phyloP scores from a whole-genome alignment of 2,329 filamentous ascomycete genomes.

The Colletotrichum falcatum region DNA sequence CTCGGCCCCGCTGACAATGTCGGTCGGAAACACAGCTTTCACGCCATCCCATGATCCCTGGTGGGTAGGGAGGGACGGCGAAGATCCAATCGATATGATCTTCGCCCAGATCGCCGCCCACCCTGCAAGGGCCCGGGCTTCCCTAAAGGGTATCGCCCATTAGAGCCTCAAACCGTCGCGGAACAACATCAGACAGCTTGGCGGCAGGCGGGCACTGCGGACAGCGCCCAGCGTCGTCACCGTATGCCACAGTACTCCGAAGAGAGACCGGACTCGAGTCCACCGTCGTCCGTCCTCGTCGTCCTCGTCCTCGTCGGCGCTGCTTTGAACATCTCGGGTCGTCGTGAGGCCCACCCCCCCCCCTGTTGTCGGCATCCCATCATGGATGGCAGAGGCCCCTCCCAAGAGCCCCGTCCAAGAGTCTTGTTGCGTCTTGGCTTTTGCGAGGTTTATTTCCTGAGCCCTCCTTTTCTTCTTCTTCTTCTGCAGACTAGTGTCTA shows the following conservation, averaged over 20 bases:
- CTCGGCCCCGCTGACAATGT: conserved; percentile 28
- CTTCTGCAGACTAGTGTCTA: conserved; percentile 26
- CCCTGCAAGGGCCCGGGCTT: conserved; percentile 10
- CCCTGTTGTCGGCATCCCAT: conserved; percentile 23
- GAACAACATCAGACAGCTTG: conserved; percentile 40
- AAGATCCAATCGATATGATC: conserved; percentile 40
- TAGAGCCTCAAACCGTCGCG: conserved; percentile 39
- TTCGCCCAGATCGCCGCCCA: conserved; percentile 34
- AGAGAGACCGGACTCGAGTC: neutral
- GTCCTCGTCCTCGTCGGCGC: conserved; percentile 15
- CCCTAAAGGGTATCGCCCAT: conserved; percentile 32
- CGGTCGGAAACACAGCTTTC: conserved; percentile 36
- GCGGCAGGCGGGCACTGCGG: conserved; percentile 18
- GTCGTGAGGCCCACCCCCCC: neutral
- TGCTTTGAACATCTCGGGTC: neutral
- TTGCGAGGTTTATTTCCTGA: neutral
- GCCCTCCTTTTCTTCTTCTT: neutral
- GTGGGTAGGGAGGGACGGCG: conserved; percentile 28
- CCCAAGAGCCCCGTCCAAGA: neutral
- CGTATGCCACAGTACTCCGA: no score
- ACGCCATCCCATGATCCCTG: conserved; percentile 33
- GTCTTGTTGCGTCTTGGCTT: conserved; percentile 25
- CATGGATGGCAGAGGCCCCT: conserved; percentile 12
- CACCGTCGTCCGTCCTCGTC: conserved; percentile 13
- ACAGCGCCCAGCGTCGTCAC: conserved; percentile 12